phyloP scores from a whole-genome alignment of 2,329 filamentous ascomycete genomes.

The Harringtonia lauricola region DNA sequence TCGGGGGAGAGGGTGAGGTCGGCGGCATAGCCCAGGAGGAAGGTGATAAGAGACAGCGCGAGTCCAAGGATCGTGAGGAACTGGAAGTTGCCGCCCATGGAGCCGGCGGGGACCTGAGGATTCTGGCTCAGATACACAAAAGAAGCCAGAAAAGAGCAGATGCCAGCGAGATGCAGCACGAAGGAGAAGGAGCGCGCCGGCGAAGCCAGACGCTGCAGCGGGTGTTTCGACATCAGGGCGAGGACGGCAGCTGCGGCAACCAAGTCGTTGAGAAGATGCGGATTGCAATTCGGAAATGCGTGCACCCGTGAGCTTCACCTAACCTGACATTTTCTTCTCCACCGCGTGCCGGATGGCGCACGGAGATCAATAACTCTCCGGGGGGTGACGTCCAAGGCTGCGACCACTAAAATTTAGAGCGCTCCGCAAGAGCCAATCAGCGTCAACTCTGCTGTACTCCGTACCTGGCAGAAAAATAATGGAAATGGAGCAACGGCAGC shows the following conservation, averaged over 20 bases:
- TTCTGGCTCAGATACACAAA: conserved; percentile 39
- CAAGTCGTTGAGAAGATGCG: neutral
- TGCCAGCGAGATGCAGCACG: conserved; percentile 44
- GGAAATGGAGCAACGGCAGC: conserved; percentile 14
- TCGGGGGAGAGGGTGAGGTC: conserved; percentile 47
- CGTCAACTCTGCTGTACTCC: too few species aligned
- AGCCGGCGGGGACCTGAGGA: conserved; percentile 40
- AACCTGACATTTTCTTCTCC: too few species aligned
- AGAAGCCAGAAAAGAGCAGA: conserved; percentile 39
- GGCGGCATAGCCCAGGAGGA: conserved; percentile 48
- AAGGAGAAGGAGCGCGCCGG: conserved; percentile 55
- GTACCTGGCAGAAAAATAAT: too few species aligned
- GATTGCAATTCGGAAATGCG: too few species aligned
- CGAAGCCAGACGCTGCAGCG: conserved; percentile 53
- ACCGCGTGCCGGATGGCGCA: too few species aligned
- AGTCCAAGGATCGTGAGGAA: conserved; percentile 68
- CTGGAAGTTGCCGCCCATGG: conserved; percentile 59
- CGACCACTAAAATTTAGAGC: too few species aligned
- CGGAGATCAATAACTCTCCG: too few species aligned
- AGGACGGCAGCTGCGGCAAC: neutral
- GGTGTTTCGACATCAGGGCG: conserved; percentile 36
- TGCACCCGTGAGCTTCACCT: too few species aligned
- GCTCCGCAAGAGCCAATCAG: too few species aligned
- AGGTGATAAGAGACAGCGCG: conserved; percentile 47
- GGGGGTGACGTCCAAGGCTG: too few species aligned